Evolutionary conservation across 2,329 filamentous ascomycete species (phyloP), one percentile per base, ranked within the genome.

Genomic region (Talaromyces marneffei): DNA sequence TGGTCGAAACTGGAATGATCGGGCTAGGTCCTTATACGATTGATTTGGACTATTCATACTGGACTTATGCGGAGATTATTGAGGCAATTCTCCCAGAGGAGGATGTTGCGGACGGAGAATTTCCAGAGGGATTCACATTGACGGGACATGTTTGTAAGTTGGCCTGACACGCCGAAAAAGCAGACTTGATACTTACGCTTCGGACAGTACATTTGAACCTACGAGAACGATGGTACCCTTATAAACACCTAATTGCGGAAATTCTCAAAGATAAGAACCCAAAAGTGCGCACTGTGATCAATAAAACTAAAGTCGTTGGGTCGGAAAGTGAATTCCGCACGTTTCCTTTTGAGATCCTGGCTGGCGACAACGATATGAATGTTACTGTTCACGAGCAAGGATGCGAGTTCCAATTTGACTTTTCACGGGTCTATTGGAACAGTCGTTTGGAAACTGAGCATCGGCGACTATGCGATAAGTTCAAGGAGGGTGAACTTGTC

Each of bases 371-470:
- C 68, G 87, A 97, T 70, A 80, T 97, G 74, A 86, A 92, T 58
- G 94, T 99, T 59, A 85, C 90, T 65, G 83, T 94, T 57, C 85
- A 84, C 65, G 92, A 97, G 77, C 88, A 90, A 68, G 85, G 86
- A 63, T 97, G 94, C 78, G 79, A 82, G n/a, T 99, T 96, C 78
- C 82, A 82, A 60, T 97, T 99, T 75, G 90, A 99, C 79, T 99
- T 96, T 75, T 85, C 89, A 64, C 95, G 95, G 68, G 94, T 99
- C 3, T 99, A 99, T 81, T 99, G 93, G 93, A 99, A 99, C 77
- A 92, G 87, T 70, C 87, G 93, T 67, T 84, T 99, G 14, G 88
- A 95, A 69, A 90, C 87, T 0, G 94, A 99, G 76, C 94, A 99
- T 76, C 86, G 88, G 65, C 83, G 94, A 2, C 80, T 97, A 16